Percentiles rank a stretch among this genome's conserved stretches.
These are phyloP conservation scores for Serpula lacrymans DNA, from an alignment of 768 basidiomycete genomes.

Conservation along the genomic window DNA sequence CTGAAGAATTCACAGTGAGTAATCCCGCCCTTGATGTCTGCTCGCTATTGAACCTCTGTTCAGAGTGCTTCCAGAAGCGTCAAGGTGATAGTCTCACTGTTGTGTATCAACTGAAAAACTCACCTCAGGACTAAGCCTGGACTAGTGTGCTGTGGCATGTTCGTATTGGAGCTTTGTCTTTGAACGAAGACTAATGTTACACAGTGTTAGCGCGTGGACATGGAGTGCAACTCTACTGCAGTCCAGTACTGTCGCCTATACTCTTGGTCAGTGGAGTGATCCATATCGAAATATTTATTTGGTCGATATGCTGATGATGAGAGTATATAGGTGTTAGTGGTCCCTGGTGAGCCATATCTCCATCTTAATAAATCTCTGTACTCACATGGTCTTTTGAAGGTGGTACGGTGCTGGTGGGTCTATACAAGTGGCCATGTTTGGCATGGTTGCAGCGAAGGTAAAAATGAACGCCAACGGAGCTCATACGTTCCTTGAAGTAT, in stretches of 20 bases:
- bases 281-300: background rate
- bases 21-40: background rate
- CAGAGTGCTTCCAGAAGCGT: constrained; percentile 31
- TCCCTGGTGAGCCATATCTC: constrained; percentile 20
- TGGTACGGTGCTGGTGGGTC: constrained; percentile 36
- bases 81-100: constrained; percentile 17
- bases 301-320: background rate
- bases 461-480: constrained; percentile 43
- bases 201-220: constrained; percentile 34
- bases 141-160: constrained; percentile 34
- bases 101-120: background rate
- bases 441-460: constrained; percentile 35
- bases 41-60: background rate
- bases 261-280: constrained; percentile 18
- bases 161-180: background rate
- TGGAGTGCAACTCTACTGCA: constrained; percentile 38
- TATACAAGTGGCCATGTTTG: constrained; percentile 38
- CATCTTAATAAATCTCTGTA: background rate
- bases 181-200: background rate
- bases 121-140: constrained; percentile 22
- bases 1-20: constrained; percentile 30
- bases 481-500: constrained; percentile 39
- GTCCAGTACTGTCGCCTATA: constrained; percentile 34
- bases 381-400: constrained; percentile 9
- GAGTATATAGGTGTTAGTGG: constrained; percentile 29